phyloP scores from a whole-genome alignment of 2,329 filamentous ascomycete genomes.

The Pyrenophora seminiperda region DNA sequence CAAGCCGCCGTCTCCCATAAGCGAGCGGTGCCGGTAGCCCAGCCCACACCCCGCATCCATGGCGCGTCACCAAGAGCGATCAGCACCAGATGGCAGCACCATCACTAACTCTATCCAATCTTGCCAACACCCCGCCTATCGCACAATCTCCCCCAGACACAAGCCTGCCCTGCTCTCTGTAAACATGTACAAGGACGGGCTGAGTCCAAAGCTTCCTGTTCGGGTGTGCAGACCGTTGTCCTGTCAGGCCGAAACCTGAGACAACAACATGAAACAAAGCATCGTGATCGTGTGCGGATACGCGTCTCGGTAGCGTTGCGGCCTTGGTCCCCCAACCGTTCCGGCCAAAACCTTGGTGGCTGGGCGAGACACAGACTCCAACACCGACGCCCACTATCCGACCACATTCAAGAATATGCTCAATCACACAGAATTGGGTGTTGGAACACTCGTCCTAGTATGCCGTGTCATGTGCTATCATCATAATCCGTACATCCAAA shows the following conservation, averaged over 20 bases:
- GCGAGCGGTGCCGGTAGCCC: too few species aligned
- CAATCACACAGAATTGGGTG: background rate
- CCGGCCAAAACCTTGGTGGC: background rate
- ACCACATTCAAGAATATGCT: too few species aligned
- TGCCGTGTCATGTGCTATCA: background rate
- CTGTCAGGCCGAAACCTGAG: slow-evolving; percentile 5
- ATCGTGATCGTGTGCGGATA: background rate
- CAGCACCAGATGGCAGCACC: background rate
- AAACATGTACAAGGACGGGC: background rate
- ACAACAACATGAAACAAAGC: slow-evolving; percentile 11
- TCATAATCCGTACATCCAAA: too few species aligned
- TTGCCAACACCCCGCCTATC: too few species aligned
- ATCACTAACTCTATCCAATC: too few species aligned
- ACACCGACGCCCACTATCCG: background rate
- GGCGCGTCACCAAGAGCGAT: background rate
- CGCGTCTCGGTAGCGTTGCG: background rate
- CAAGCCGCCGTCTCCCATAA: too few species aligned
- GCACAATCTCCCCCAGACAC: background rate
- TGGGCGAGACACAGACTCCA: too few species aligned
- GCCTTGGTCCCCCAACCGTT: too few species aligned
- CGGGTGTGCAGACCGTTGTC: slow-evolving; percentile 1
- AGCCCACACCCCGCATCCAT: too few species aligned
- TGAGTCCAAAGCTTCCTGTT: background rate
- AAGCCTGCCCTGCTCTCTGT: background rate
- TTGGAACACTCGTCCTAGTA: too few species aligned